Conservation (phyloP, 2,329 filamentous ascomycete species). For the Pseudogymnoascus sp. region DNA sequence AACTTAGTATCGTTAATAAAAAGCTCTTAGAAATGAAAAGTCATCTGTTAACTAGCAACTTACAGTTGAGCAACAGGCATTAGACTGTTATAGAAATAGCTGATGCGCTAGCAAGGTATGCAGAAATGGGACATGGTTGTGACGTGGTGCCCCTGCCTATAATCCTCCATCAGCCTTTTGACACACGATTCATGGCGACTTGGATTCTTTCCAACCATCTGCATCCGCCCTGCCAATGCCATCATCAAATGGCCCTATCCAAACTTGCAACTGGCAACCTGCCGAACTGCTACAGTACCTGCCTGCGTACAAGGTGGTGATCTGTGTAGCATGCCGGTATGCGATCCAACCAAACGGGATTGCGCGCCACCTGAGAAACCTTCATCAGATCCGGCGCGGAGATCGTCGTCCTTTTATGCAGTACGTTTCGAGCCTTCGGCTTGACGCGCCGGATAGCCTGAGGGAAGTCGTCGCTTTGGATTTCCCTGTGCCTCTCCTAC, state of each 20-base stretch:
- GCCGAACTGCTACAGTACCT: conserved; percentile 19
- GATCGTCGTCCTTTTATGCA: conserved; percentile 17
- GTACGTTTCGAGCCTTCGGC: conserved; percentile 16
- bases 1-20: no score
- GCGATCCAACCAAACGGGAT: conserved; percentile 21
- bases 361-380: conserved; percentile 21
- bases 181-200: background rate
- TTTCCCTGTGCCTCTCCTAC: conserved; percentile 24
- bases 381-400: conserved; percentile 18
- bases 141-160: no score
- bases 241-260: background rate
- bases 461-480: conserved; percentile 14
- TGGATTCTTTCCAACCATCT: background rate
- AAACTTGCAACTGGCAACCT: background rate
- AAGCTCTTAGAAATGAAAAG: no score
- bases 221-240: background rate
- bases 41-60: no score
- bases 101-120: no score
- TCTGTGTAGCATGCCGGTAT: conserved; percentile 21
- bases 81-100: no score
- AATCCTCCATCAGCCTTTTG: no score
- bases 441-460: conserved; percentile 21
- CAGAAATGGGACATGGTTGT: no score
- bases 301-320: conserved; percentile 17
- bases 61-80: no score